These are phyloP conservation scores for Acidiella bohemica DNA, from an alignment of 495 filamentous ascomycete genomes.

Conservation along the genomic window DNA sequence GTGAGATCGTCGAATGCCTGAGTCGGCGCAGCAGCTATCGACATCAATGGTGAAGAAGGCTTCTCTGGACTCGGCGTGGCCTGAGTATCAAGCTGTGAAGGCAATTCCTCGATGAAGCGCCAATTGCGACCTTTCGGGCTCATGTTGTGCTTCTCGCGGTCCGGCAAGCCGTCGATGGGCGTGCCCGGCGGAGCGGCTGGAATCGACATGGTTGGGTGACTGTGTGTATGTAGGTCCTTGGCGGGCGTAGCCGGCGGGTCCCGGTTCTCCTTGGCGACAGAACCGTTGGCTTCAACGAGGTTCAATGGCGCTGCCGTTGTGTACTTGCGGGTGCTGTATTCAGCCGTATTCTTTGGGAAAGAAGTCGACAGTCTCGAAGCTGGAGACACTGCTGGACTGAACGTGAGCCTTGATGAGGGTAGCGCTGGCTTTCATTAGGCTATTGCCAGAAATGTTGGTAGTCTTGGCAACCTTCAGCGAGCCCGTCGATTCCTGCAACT, in stretches of 20 bases:
- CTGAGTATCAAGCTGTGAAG: no score
- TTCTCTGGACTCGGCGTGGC: conserved; percentile 8
- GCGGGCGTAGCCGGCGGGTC: conserved; percentile 6
- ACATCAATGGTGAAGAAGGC: not conserved
- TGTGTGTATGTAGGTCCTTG: not conserved
- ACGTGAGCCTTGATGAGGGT: conserved; percentile 8
- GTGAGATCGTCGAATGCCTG: not conserved
- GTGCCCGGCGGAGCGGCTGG: conserved; percentile 7
- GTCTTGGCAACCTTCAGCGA: no score
- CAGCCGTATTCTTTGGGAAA: conserved; percentile 29
- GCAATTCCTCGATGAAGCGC: no score
- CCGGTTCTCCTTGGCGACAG: conserved; percentile 13
- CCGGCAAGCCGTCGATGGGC: conserved; percentile 13
- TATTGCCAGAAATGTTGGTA: conserved; percentile 1
- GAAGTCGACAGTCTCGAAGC: conserved; percentile 30
- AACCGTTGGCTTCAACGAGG: no score
- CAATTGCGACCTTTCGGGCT: no score
- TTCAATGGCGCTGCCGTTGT: conserved; percentile 1
- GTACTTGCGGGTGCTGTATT: conserved; percentile 25
- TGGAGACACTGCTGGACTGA: conserved; percentile 26
- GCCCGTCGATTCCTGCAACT: no score
- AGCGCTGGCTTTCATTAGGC: conserved; percentile 11
- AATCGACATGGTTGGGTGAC: not conserved
- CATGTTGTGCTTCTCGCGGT: conserved; percentile 16
- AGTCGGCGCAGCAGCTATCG: not conserved